Evolutionary conservation across 1,139 yeast genomes (phyloP).

Genomic region (Nadsonia starkeyi-henricii): DNA sequence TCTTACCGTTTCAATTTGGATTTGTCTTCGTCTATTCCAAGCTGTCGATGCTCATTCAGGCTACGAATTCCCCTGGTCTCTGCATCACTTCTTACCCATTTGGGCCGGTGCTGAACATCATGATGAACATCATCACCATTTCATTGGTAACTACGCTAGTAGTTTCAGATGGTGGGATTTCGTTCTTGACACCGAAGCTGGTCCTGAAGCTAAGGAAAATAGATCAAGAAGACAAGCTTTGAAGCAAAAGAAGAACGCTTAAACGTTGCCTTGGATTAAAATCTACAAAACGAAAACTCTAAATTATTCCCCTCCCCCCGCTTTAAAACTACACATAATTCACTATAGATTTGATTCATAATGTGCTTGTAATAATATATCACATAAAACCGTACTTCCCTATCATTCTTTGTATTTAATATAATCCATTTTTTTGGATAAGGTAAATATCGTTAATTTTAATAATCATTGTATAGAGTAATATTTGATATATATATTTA

Average conservation of each 20-base stretch:
- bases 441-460: too few species aligned
- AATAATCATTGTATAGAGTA: too few species aligned
- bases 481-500: too few species aligned
- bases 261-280: too few species aligned
- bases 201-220: conserved; percentile 5
- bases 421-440: too few species aligned
- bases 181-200: conserved; percentile 64
- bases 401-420: too few species aligned
- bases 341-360: too few species aligned
- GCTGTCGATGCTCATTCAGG: conserved; percentile 97
- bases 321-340: too few species aligned
- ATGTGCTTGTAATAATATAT: too few species aligned
- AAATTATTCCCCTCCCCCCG: too few species aligned
- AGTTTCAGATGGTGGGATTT: conserved; percentile 93
- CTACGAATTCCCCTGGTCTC: conserved; percentile 92
- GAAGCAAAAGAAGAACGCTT: conserved; percentile 1
- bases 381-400: too few species aligned
- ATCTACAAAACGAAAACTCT: too few species aligned
- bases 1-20: conserved; percentile 77
- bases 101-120: conserved; percentile 99
- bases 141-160: conserved; percentile 85
- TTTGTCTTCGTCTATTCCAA: conserved; percentile 71
- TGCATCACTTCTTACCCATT: conserved; percentile 78
- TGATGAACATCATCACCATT: conserved; percentile 90
- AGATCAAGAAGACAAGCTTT: conserved; percentile 1